Conservation (phyloP, 2,329 filamentous ascomycete species). For the Ceratocystis variospora region DNA sequence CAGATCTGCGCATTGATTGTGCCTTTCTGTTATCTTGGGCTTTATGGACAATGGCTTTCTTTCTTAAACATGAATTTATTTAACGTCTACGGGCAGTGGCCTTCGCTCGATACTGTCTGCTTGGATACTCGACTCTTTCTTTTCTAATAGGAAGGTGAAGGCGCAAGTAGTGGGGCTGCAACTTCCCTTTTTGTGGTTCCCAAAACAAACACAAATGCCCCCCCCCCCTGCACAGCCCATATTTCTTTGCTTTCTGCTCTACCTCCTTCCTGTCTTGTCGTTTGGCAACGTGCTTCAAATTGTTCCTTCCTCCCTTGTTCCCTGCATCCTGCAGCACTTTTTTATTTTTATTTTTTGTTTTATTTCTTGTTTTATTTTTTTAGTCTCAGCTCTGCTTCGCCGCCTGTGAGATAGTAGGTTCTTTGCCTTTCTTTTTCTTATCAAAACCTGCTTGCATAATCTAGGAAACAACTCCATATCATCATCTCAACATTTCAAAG, state of each 20-base stretch:
- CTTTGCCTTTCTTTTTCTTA: background rate
- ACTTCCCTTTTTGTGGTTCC: slow-evolving; percentile 15
- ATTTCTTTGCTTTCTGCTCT: background rate
- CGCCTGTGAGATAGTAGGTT: background rate
- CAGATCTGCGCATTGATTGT: too few relatives aligned
- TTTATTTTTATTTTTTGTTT: background rate
- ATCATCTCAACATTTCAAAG: background rate
- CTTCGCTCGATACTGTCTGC: background rate
- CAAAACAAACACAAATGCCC: background rate
- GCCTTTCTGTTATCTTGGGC: too few relatives aligned
- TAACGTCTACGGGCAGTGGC: background rate
- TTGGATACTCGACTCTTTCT: background rate
- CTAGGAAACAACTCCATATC: background rate
- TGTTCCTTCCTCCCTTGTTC: background rate
- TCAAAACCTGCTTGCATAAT: background rate
- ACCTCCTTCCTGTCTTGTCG: slow-evolving; percentile 2
- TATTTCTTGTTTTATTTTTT: background rate
- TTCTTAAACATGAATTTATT: too few relatives aligned
- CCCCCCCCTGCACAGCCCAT: background rate
- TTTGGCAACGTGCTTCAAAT: background rate
- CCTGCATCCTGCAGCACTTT: background rate
- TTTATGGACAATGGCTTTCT: background rate
- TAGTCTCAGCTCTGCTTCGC: background rate
- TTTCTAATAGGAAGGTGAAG: slow-evolving; percentile 6
- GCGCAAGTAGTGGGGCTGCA: slow-evolving; percentile 7